A percentile compares a stretch with the other conserved stretches of the same genome.
Conservation (phyloP, 768 basidiomycete species). For the Phlebiopsis gigantea region DNA sequence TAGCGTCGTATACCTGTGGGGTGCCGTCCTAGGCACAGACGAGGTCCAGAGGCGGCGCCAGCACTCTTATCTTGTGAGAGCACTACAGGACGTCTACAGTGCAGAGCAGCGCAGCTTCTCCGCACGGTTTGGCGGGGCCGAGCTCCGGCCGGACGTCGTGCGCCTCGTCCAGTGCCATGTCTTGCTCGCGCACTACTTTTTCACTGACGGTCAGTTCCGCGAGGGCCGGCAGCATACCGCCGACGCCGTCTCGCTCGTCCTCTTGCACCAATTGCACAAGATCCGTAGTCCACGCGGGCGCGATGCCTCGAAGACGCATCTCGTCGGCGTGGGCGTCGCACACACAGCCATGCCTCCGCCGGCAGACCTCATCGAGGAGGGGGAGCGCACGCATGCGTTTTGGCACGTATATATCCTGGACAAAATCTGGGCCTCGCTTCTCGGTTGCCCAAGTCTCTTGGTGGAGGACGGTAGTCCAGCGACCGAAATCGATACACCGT, state of each 20-base stretch:
- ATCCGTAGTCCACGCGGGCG: constrained; percentile 15
- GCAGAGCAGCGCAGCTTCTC: constrained; percentile 1
- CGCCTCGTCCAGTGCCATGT: constrained; percentile 34
- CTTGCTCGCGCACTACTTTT: constrained; percentile 62
- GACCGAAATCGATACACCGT: constrained; percentile 32
- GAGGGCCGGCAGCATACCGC: constrained; percentile 52
- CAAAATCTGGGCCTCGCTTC: constrained; percentile 49
- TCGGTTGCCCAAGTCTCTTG: constrained; percentile 46
- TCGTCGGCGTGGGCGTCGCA: constrained; percentile 13
- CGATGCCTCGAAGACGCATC: constrained; percentile 1
- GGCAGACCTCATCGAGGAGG: constrained; percentile 48
- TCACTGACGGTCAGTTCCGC: constrained; percentile 49
- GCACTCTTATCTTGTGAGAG: background rate
- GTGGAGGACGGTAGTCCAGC: constrained; percentile 44
- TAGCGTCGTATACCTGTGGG: constrained; percentile 32
- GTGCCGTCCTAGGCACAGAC: constrained; percentile 20
- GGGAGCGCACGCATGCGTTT: constrained; percentile 60
- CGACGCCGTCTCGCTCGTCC: constrained; percentile 32
- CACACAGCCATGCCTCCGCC: constrained; percentile 20
- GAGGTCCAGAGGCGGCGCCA: background rate
- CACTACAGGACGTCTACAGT: background rate
- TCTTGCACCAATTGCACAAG: constrained; percentile 23
- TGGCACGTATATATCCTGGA: constrained; percentile 59
- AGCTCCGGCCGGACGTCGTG: constrained; percentile 23
- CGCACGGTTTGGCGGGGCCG: background rate